Conservation (phyloP, 352 stramenopile species). For the Globisporangium paddicum region DNA sequence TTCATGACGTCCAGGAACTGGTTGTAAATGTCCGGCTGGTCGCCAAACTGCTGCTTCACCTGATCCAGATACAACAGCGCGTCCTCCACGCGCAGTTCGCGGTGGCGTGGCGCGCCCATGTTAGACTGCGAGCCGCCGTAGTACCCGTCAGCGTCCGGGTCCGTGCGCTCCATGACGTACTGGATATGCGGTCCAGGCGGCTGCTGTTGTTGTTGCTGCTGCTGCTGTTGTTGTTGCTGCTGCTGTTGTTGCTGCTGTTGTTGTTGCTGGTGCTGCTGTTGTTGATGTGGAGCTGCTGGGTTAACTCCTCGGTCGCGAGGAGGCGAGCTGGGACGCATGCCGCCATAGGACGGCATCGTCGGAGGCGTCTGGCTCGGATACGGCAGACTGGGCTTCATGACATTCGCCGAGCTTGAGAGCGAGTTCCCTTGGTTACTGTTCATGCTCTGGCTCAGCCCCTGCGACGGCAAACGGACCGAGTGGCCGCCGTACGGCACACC, state of each 20-base stretch:
- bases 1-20: conserved; percentile 99
- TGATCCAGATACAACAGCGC: conserved; percentile 99
- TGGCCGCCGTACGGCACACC: conserved; percentile 28
- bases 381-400: conserved; percentile 27
- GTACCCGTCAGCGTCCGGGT: conserved; percentile 31
- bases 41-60: conserved; percentile 99
- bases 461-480: conserved; percentile 49
- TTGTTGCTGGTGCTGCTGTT: conserved; percentile 35
- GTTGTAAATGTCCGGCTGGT: conserved; percentile 99
- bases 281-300: conserved; percentile 19
- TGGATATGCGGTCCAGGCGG: conserved; percentile 24
- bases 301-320: conserved; percentile 20
- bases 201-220: conserved; percentile 28
- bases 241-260: conserved; percentile 18
- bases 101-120: conserved; percentile 47
- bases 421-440: conserved; percentile 13
- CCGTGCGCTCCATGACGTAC: conserved; percentile 52
- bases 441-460: conserved; percentile 43
- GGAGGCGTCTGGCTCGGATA: conserved; percentile 12
- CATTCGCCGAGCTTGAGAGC: conserved; percentile 8
- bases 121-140: conserved; percentile 16
- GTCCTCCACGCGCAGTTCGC: conserved; percentile 94
- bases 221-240: conserved; percentile 32
- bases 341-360: not conserved
- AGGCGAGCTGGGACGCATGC: conserved; percentile 22